Percentiles rank a stretch among this genome's conserved stretches.
These are phyloP conservation scores for Pyrus betulifolia DNA, from an alignment of 306 rosid species.

Conservation along the genomic window DNA sequence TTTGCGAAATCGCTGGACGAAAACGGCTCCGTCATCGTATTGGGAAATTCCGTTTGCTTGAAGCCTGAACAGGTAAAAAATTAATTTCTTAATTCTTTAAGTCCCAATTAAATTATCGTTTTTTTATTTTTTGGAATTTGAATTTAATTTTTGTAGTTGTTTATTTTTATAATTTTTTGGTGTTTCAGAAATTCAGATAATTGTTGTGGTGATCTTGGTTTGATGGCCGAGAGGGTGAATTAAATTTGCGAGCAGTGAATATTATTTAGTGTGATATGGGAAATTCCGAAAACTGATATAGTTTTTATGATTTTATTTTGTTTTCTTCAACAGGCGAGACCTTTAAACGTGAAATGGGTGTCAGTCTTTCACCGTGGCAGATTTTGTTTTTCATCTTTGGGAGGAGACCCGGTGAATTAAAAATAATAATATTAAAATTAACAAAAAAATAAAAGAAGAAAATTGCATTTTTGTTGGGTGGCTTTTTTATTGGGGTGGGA, in stretches of 20 bases:
- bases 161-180: neutral
- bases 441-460: neutral
- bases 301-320: slow-evolving; percentile 23
- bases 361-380: slow-evolving; percentile 20
- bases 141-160: neutral
- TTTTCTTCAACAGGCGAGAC: slow-evolving; percentile 27
- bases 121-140: neutral
- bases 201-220: neutral
- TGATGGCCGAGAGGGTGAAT: slow-evolving; percentile 11
- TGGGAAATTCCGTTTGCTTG: slow-evolving; percentile 67
- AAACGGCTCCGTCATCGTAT: slow-evolving; percentile 58
- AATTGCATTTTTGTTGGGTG: neutral
- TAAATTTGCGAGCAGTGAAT: neutral
- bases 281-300: slow-evolving; percentile 28
- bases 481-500: too few species aligned
- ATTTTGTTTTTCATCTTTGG: slow-evolving; percentile 5
- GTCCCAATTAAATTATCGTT: neutral
- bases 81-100: neutral
- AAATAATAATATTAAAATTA: neutral
- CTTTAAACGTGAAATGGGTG: slow-evolving; percentile 27
- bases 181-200: neutral
- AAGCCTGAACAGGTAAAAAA: slow-evolving; percentile 65
- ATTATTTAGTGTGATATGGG: neutral
- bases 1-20: slow-evolving; percentile 64
- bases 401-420: neutral